Percentiles rank a stretch among this genome's conserved stretches.
These are phyloP conservation scores for Dillenia turbinata DNA, from an alignment of 164 flowering plant species.

Conservation along the genomic window DNA sequence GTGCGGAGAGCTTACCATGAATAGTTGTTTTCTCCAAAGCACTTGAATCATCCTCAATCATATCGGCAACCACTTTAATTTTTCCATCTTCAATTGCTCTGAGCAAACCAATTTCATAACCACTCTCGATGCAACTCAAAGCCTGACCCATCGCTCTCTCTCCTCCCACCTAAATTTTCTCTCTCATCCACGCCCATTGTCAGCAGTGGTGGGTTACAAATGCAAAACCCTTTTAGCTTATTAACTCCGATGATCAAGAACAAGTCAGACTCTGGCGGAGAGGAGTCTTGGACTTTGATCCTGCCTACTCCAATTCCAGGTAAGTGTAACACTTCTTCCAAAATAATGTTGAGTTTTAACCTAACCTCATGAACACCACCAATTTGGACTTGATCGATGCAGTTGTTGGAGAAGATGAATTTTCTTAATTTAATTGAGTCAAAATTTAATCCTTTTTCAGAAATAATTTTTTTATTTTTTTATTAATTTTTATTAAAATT, in stretches of 20 bases:
- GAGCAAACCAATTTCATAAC: slow-evolving; percentile 53
- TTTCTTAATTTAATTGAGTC: too few relatives aligned
- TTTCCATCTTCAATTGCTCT: slow-evolving; percentile 55
- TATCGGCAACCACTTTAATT: slow-evolving; percentile 25
- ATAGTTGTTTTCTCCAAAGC: slow-evolving; percentile 27
- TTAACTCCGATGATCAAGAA: too few relatives aligned
- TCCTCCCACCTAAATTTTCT: slow-evolving; percentile 15
- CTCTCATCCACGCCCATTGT: slow-evolving; percentile 28
- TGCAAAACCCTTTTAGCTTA: too few relatives aligned
- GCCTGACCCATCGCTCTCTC: slow-evolving; percentile 79
- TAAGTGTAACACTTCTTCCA: too few relatives aligned
- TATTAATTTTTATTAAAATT: too few relatives aligned
- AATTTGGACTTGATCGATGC: too few relatives aligned
- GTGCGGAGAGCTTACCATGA: slow-evolving; percentile 33
- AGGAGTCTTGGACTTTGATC: slow-evolving; percentile 8
- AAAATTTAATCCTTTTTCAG: too few relatives aligned
- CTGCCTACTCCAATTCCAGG: slow-evolving; percentile 14
- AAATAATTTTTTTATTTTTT: too few relatives aligned
- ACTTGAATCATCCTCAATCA: slow-evolving; percentile 38
- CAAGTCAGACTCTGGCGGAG: neutral
- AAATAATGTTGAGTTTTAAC: too few relatives aligned
- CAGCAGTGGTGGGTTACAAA: slow-evolving; percentile 3
- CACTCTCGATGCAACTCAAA: slow-evolving; percentile 54
- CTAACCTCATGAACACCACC: too few relatives aligned
- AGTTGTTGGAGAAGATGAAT: too few relatives aligned